Evolutionary conservation across 768 basidiomycete species (phyloP), one percentile per base, ranked within the genome.

Genomic region (Boletus subcaerulescens): DNA sequence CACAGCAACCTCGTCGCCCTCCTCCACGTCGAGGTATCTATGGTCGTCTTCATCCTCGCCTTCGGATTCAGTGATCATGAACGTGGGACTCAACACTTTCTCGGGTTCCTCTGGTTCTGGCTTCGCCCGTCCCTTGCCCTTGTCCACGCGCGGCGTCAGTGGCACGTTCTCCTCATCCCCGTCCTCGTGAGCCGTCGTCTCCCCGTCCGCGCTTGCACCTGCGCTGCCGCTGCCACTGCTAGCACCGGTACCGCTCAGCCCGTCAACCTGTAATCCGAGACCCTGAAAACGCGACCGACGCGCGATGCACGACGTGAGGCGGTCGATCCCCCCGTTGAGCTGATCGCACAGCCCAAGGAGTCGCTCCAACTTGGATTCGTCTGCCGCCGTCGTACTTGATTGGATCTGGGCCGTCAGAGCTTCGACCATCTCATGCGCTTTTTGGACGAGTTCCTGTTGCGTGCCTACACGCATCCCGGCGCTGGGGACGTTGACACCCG

Each of bases 121-220:
- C 62, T 84, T 77, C 26, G 88, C 89, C 48, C 80, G 80, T 20
- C 78, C 83, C 70, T 92, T 92, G 52, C 90, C 91, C 67, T 92
- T 93, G 69, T 92, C 88, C 15, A 86, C 65, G 45, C 78, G 78
- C 0, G 88, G 87, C 18, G 86, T 88, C 40, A 78, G 73, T 14
- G 77, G 80, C 20, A 59, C 55, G 2, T 71, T 72, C 5, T 57
- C 57, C 20, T 75, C 74, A 20, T 31, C n/a, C 26, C 29, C 38
- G 11, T 66, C 66, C 15, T 46, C 60, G 3, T 53, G 55, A 32
- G 24, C 52, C 12, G 48, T 53, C 1, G 50, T 39, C 29, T 48
- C 61, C 10, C 29, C 41, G 17, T 29, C n/a, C 5, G 42, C 53
- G 24, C 43, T 48, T 9, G 45, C 51, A 4, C 60, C 48, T 10